phyloP scores from a whole-genome alignment of 2,329 filamentous ascomycete genomes.

The Ophiostoma piceae region DNA sequence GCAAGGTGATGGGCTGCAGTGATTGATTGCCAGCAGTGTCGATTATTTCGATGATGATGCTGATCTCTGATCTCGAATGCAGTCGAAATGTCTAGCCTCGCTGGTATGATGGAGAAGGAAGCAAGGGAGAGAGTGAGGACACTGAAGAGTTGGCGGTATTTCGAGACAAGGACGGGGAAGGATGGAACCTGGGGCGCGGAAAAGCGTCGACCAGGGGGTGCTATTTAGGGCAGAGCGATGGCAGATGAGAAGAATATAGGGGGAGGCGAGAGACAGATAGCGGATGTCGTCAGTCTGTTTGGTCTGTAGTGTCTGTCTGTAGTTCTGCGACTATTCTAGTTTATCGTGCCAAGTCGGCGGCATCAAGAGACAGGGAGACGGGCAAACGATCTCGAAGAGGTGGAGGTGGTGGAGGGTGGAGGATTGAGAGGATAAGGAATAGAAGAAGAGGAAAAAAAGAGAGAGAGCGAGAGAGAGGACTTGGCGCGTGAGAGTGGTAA shows the following conservation, averaged over 20 bases:
- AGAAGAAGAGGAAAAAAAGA: not conserved
- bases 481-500: constrained; percentile 7
- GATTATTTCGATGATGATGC: not conserved
- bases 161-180: constrained; percentile 9
- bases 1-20: not conserved
- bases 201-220: constrained; percentile 5
- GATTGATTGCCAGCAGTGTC: not conserved
- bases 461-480: not conserved
- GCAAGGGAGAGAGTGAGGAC: constrained; percentile 3
- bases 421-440: not conserved
- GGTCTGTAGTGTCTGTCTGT: not conserved
- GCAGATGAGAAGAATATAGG: not conserved
- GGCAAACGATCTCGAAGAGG: not conserved
- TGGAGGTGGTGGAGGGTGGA: not conserved
- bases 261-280: constrained; percentile 3
- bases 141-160: constrained; percentile 3
- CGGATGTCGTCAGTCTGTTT: constrained; percentile 1
- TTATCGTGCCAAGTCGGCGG: constrained; percentile 1
- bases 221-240: not conserved
- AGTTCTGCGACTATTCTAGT: not conserved
- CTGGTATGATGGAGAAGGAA: not conserved
- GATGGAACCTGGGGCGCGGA: constrained; percentile 12
- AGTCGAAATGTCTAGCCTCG: constrained; percentile 1
- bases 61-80: not conserved
- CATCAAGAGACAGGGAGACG: not conserved